Evolutionary conservation across 805 yeast genomes (phyloP).

Genomic region (Debaryomyces castellii): DNA sequence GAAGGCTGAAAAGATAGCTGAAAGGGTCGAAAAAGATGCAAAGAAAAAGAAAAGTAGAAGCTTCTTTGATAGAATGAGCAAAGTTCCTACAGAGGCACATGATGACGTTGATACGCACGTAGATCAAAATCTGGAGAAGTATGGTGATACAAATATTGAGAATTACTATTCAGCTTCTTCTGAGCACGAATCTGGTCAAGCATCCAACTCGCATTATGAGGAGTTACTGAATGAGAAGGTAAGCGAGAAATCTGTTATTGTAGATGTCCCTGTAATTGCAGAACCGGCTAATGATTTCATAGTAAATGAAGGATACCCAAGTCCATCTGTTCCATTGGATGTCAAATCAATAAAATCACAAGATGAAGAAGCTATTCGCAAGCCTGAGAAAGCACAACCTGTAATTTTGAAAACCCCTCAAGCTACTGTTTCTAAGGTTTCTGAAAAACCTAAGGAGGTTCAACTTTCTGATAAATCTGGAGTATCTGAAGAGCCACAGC

Average conservation of each 20-base stretch:
- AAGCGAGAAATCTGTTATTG: background rate
- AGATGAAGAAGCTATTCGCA: too few relatives aligned
- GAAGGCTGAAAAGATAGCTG: conserved; percentile 1
- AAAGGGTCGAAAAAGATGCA: background rate
- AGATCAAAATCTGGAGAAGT: too few relatives aligned
- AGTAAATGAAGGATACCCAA: background rate
- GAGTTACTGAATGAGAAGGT: background rate
- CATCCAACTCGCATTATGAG: background rate
- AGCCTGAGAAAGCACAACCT: too few relatives aligned
- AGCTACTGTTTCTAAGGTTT: background rate
- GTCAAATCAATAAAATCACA: background rate
- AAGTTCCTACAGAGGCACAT: background rate
- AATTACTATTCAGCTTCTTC: background rate
- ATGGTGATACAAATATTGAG: too few relatives aligned
- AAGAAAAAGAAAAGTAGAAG: background rate
- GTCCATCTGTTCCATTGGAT: background rate
- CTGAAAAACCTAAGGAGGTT: too few relatives aligned
- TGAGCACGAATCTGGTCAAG: background rate
- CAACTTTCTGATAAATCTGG: too few relatives aligned
- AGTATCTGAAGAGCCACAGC: too few relatives aligned
- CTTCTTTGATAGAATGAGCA: conserved; percentile 1
- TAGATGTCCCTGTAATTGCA: background rate
- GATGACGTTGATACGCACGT: background rate
- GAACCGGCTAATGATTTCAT: background rate
- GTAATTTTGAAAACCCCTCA: background rate